Percentiles rank a stretch among this genome's conserved stretches.
phyloP scores from a whole-genome alignment of 2,329 filamentous ascomycete species.

The Orbilia javanica region DNA sequence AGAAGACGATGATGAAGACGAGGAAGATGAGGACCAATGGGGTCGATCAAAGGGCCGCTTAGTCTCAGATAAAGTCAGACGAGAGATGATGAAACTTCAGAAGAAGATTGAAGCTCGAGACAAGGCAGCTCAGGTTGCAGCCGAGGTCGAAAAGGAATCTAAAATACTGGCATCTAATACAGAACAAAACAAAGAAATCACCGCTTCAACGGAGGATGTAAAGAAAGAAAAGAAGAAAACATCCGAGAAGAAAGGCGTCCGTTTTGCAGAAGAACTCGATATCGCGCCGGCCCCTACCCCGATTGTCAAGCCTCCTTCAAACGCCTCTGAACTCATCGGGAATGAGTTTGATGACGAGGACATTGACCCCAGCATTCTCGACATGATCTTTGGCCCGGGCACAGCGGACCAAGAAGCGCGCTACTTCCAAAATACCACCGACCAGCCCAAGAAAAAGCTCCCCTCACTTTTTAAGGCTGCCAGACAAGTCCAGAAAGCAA shows the following conservation, averaged over 20 bases:
- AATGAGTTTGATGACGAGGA: slow-evolving; percentile 56
- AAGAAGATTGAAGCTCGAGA: slow-evolving; percentile 54
- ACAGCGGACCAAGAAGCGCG: slow-evolving; percentile 50
- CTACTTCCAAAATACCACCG: slow-evolving; percentile 49
- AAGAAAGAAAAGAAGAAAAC: slow-evolving; percentile 59
- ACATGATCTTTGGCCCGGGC: slow-evolving; percentile 54
- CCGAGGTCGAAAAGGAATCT: slow-evolving; percentile 25
- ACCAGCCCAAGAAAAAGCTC: slow-evolving; percentile 49
- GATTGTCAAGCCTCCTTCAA: slow-evolving; percentile 62
- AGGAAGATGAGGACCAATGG: slow-evolving; percentile 79
- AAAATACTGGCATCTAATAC: background rate
- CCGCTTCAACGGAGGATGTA: slow-evolving; percentile 57
- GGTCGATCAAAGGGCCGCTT: slow-evolving; percentile 74
- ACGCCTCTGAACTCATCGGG: slow-evolving; percentile 40
- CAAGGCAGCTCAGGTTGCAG: slow-evolving; percentile 45
- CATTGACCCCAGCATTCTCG: slow-evolving; percentile 52
- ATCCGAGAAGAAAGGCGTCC: slow-evolving; percentile 76
- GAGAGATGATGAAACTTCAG: slow-evolving; percentile 51
- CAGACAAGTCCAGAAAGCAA: slow-evolving; percentile 45
- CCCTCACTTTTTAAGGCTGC: slow-evolving; percentile 52
- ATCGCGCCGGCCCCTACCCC: slow-evolving; percentile 70
- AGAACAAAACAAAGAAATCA: slow-evolving; percentile 44
- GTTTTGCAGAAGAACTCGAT: slow-evolving; percentile 82
- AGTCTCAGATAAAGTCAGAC: slow-evolving; percentile 47
- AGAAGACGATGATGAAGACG: slow-evolving; percentile 70